Percentiles rank a stretch among this genome's conserved stretches.
These are phyloP conservation scores for Myxozyma mucilagina DNA, from an alignment of 805 yeast species.

Conservation along the genomic window DNA sequence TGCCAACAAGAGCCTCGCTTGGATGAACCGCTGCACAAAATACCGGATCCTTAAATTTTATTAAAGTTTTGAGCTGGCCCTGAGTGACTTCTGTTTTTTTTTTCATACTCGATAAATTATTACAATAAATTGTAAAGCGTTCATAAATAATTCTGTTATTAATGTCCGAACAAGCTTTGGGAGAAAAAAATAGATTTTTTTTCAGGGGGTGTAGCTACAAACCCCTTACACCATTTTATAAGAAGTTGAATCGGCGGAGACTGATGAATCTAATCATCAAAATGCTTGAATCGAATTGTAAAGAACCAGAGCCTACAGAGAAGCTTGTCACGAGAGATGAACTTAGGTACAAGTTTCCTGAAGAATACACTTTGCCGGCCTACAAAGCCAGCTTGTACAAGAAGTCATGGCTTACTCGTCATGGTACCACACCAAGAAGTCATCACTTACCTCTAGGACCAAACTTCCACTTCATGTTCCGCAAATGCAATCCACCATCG, in stretches of 20 bases:
- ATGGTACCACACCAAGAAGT: background rate
- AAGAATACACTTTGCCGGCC: background rate
- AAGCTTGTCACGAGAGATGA: background rate
- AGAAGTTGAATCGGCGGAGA: background rate
- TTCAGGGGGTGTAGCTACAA: background rate
- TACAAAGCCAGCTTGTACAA: background rate
- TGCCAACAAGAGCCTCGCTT: conserved; percentile 18
- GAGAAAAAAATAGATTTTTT: background rate
- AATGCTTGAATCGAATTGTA: too few species aligned
- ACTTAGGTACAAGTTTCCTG: background rate
- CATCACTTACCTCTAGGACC: too few species aligned
- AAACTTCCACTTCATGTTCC: too few species aligned
- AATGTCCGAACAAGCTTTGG: too few species aligned
- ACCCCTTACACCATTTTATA: background rate
- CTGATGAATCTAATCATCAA: too few species aligned
- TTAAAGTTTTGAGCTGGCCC: conserved; percentile 1
- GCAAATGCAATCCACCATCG: too few species aligned
- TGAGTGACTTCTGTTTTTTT: background rate
- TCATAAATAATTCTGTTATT: background rate
- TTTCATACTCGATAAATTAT: background rate
- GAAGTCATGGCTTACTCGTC: background rate
- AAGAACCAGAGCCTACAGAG: background rate
- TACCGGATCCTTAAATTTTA: conserved; percentile 12
- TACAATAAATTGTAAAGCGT: too few species aligned
- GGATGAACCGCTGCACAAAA: conserved; percentile 26